A percentile compares a stretch with the other conserved stretches of the same genome.
phyloP scores from a whole-genome alignment of 1,139 yeast genomes.

The Diutina mesorugosa region DNA sequence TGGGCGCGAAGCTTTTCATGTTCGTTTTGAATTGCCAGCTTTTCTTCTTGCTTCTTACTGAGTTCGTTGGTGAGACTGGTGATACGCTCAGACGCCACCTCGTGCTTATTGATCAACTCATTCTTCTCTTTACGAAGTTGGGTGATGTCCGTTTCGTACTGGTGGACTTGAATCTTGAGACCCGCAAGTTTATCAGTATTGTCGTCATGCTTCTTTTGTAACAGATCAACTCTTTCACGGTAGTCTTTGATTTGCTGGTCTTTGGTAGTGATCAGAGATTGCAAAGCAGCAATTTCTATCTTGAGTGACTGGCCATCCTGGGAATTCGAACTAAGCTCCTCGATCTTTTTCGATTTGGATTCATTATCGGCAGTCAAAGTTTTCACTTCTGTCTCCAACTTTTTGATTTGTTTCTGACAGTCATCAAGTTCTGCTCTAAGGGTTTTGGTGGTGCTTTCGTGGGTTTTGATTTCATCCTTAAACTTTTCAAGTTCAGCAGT shows the following conservation, averaged over 20 bases:
- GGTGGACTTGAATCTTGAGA: slow-evolving; percentile 25
- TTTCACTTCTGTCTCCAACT: slow-evolving; percentile 10
- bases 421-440: slow-evolving; percentile 3
- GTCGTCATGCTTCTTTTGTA: slow-evolving; percentile 13
- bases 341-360: slow-evolving; percentile 11
- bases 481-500: slow-evolving; percentile 3
- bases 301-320: slow-evolving; percentile 25
- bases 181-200: slow-evolving; percentile 28
- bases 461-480: slow-evolving; percentile 2
- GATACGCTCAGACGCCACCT: slow-evolving; percentile 22
- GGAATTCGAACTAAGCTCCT: slow-evolving; percentile 19
- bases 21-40: slow-evolving; percentile 37
- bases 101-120: slow-evolving; percentile 25
- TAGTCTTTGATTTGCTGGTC: slow-evolving; percentile 36
- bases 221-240: slow-evolving; percentile 19
- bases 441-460: slow-evolving; percentile 2
- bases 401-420: slow-evolving; percentile 8
- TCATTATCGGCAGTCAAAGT: slow-evolving; percentile 1
- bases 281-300: slow-evolving; percentile 27
- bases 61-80: slow-evolving; percentile 16
- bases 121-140: slow-evolving; percentile 23
- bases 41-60: slow-evolving; percentile 33
- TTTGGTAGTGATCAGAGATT: slow-evolving; percentile 28
- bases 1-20: slow-evolving; percentile 39
- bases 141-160: slow-evolving; percentile 24